Conservation (phyloP, 306 rosid genomes). For the Malus fusca region DNA sequence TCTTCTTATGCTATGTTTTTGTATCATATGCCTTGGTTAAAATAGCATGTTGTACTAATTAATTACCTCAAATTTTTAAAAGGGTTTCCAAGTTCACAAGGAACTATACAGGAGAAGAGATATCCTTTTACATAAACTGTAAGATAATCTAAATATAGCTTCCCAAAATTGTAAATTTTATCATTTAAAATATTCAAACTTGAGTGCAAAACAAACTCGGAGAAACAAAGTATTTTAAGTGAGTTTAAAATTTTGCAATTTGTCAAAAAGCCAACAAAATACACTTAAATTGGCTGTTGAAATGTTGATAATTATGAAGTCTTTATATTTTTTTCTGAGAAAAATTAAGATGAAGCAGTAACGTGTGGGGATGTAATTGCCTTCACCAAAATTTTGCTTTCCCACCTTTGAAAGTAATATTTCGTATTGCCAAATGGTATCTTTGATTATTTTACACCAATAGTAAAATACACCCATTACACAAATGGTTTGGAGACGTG, state of each 20-base stretch:
- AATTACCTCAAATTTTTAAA: not conserved
- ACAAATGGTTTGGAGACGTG: no score
- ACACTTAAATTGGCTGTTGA: not conserved
- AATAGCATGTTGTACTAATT: not conserved
- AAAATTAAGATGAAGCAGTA: not conserved
- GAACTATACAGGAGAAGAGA: not conserved
- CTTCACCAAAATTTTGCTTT: conserved; percentile 3
- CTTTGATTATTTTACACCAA: not conserved
- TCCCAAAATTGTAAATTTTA: no score
- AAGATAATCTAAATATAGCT: no score
- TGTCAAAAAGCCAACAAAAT: not conserved
- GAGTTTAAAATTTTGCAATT: not conserved
- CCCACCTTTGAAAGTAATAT: conserved; percentile 2
- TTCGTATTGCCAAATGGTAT: conserved; percentile 2
- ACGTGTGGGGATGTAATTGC: conserved; percentile 18
- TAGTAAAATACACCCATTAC: not conserved
- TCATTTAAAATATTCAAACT: no score
- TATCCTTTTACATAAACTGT: no score
- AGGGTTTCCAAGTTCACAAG: not conserved
- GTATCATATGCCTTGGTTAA: not conserved
- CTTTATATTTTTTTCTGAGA: not conserved
- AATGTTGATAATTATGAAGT: not conserved
- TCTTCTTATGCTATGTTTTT: not conserved
- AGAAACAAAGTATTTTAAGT: not conserved
- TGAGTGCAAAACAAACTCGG: no score